A percentile compares a stretch with the other conserved stretches of the same genome.
Evolutionary conservation across 768 basidiomycete genomes (phyloP).

Genomic region (Hypholoma sublateritium): DNA sequence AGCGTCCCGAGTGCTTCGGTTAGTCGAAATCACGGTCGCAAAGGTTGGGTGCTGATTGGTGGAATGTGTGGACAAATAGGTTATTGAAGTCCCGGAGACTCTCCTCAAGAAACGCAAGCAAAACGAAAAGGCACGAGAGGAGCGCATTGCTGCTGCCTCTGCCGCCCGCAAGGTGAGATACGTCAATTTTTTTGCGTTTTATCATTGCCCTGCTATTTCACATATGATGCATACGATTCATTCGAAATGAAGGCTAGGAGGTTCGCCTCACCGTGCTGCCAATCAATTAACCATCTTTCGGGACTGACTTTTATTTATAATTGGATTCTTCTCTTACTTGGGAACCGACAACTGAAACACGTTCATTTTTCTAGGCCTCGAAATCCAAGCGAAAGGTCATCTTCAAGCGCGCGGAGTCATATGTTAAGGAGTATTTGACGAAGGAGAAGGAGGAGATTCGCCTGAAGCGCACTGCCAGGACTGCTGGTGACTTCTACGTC

Average conservation of each 20-base stretch:
- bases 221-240: conserved; percentile 82
- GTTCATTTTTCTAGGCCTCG: conserved; percentile 53
- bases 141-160: conserved; percentile 79
- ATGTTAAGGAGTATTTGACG: conserved; percentile 93
- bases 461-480: conserved; percentile 88
- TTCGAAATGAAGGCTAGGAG: conserved; percentile 79
- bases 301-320: conserved; percentile 58
- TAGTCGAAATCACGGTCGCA: conserved; percentile 27
- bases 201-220: conserved; percentile 17
- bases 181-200: conserved; percentile 8
- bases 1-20: conserved; percentile 63
- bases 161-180: conserved; percentile 85
- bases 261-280: conserved; percentile 62
- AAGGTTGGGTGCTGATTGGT: conserved; percentile 21
- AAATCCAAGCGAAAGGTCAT: conserved; percentile 94
- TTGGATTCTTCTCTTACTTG: not conserved
- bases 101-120: conserved; percentile 99
- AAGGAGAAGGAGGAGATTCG: conserved; percentile 97
- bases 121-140: conserved; percentile 94
- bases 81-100: conserved; percentile 98
- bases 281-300: conserved; percentile 94
- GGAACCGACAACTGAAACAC: not conserved
- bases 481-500: conserved; percentile 95
- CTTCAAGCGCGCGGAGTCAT: conserved; percentile 98
- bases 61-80: conserved; percentile 41